phyloP scores from a whole-genome alignment of 305 asterid species.

The Andrographis paniculata region DNA sequence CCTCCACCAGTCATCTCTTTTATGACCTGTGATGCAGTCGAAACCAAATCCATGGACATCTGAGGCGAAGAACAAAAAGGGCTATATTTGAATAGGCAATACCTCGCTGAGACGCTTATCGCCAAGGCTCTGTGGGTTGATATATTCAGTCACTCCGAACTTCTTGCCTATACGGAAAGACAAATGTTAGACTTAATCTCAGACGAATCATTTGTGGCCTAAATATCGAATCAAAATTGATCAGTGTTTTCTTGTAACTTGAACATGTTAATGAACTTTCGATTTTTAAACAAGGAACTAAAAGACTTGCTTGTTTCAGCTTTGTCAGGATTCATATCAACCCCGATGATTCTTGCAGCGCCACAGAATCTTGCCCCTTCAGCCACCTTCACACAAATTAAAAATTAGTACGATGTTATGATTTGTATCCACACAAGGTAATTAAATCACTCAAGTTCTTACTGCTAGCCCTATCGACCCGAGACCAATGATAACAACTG shows the following conservation, averaged over 20 bases:
- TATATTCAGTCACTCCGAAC: constrained; percentile 82
- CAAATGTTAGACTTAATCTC: no score
- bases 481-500: constrained; percentile 71
- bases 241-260: no score
- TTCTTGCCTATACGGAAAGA: constrained; percentile 37
- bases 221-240: no score
- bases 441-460: constrained; percentile 15
- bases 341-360: constrained; percentile 56
- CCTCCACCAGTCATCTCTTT: constrained; percentile 87
- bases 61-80: not conserved
- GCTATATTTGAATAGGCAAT: not conserved
- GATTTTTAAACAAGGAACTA: not conserved
- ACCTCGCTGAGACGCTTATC: constrained; percentile 76
- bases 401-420: not conserved
- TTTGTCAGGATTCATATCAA: constrained; percentile 59
- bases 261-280: not conserved
- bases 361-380: constrained; percentile 81
- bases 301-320: constrained; percentile 33
- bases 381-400: constrained; percentile 44
- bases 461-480: constrained; percentile 81
- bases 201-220: no score
- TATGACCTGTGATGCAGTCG: constrained; percentile 69
- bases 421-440: constrained; percentile 1
- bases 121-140: constrained; percentile 41
- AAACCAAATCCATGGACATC: not conserved